Percentiles rank a stretch among this genome's conserved stretches.
These are phyloP conservation scores for Pestalotiopsis fici DNA, from an alignment of 2,329 filamentous ascomycete genomes.

Conservation along the genomic window DNA sequence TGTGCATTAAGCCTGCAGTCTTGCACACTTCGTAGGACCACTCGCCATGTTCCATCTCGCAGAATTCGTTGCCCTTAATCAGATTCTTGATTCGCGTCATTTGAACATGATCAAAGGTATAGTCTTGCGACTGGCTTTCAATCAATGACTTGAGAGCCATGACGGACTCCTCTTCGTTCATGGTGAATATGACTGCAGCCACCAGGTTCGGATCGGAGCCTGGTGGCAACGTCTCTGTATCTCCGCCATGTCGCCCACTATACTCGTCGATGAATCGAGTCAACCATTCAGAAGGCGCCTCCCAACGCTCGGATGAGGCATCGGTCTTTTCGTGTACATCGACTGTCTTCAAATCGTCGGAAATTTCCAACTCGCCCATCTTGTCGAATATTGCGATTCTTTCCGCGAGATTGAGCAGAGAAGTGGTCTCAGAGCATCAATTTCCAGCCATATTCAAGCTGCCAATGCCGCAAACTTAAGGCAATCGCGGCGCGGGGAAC, in stretches of 20 bases:
- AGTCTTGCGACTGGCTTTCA: constrained; percentile 24
- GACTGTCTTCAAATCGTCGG: not conserved
- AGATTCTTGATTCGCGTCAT: constrained; percentile 21
- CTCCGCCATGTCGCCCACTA: constrained; percentile 23
- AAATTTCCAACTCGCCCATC: not conserved
- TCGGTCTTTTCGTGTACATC: not conserved
- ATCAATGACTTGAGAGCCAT: constrained; percentile 17
- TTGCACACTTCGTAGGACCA: constrained; percentile 27
- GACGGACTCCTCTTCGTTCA: constrained; percentile 22
- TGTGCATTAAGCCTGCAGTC: constrained; percentile 30
- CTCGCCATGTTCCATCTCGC: constrained; percentile 26
- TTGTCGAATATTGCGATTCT: not conserved
- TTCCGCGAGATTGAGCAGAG: not conserved
- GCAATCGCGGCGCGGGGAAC: not conserved
- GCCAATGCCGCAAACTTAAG: not conserved
- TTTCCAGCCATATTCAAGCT: not conserved
- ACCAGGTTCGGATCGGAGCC: constrained; percentile 25
- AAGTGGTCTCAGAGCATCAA: not conserved
- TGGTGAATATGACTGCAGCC: constrained; percentile 21
- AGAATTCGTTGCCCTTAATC: constrained; percentile 22
- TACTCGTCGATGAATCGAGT: constrained; percentile 26
- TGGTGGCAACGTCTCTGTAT: constrained; percentile 23
- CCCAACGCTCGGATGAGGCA: not conserved
- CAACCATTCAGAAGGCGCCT: constrained; percentile 21
- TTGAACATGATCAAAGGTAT: constrained; percentile 25